These are phyloP conservation scores for Oryza rufipogon DNA, from an alignment of 176 grass and related monocot genomes.

Conservation along the genomic window DNA sequence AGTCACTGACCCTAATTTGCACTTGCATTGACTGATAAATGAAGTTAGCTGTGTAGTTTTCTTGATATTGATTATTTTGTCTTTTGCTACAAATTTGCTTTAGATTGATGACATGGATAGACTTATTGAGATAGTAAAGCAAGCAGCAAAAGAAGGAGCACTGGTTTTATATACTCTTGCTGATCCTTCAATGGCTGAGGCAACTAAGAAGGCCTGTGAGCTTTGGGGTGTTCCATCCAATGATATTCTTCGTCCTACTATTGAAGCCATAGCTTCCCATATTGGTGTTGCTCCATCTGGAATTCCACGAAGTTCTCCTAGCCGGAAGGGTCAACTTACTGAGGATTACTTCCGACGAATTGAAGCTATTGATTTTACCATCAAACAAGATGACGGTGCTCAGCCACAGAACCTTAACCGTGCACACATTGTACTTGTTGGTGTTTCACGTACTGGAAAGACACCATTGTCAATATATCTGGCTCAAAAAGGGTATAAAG, in stretches of 20 bases:
- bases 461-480: constrained; percentile 95
- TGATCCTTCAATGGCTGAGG: constrained; percentile 81
- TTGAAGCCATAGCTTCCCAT: constrained; percentile 90
- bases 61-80: constrained; percentile 15
- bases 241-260: constrained; percentile 83
- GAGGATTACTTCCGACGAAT: constrained; percentile 91
- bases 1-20: background rate
- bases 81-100: constrained; percentile 37
- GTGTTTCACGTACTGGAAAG: constrained; percentile 96
- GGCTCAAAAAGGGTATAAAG: constrained; percentile 96
- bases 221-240: constrained; percentile 68
- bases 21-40: background rate
- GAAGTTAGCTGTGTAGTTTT: background rate
- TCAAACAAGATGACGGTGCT: constrained; percentile 98
- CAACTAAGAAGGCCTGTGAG: constrained; percentile 76
- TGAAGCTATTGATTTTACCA: constrained; percentile 95
- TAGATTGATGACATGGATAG: constrained; percentile 72
- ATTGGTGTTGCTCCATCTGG: constrained; percentile 94
- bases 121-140: constrained; percentile 84
- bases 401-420: constrained; percentile 75
- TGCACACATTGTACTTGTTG: constrained; percentile 80
- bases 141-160: constrained; percentile 94
- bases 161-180: constrained; percentile 90
- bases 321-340: constrained; percentile 53
- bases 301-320: constrained; percentile 76